A percentile compares a stretch with the other conserved stretches of the same genome.
These are phyloP conservation scores for Bidens hawaiensis DNA, from an alignment of 140 eudicot species.

Conservation along the genomic window DNA sequence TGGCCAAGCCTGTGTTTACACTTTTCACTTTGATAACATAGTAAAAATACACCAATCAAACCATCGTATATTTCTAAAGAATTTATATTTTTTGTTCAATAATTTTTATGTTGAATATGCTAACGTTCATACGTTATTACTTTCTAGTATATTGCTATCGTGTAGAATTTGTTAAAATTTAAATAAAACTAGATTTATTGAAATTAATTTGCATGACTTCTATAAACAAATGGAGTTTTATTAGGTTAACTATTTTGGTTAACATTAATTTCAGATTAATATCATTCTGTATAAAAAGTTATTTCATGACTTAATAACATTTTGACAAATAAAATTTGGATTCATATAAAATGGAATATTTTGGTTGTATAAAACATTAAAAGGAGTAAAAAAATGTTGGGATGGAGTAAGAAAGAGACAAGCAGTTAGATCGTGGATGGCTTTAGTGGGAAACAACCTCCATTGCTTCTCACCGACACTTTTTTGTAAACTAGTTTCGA, in stretches of 20 bases:
- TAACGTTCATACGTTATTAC: too few relatives aligned
- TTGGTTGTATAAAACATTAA: conserved; percentile 13
- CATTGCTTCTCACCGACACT: conserved; percentile 18
- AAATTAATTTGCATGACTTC: too few relatives aligned
- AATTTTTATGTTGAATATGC: too few relatives aligned
- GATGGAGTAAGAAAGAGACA: conserved; percentile 22
- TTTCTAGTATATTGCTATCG: too few relatives aligned
- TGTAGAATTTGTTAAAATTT: too few relatives aligned
- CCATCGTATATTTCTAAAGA: neutral
- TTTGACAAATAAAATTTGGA: neutral
- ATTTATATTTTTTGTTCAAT: too few relatives aligned
- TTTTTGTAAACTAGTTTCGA: conserved; percentile 5
- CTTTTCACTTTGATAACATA: neutral
- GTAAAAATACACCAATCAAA: neutral
- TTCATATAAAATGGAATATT: conserved; percentile 9
- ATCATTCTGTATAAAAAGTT: neutral
- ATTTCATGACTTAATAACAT: neutral
- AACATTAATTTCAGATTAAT: neutral
- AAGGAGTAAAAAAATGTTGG: conserved; percentile 14
- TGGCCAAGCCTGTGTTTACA: neutral
- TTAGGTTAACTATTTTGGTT: too few relatives aligned
- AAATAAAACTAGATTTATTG: too few relatives aligned
- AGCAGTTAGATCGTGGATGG: conserved; percentile 17
- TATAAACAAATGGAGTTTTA: too few relatives aligned
- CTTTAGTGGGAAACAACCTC: conserved; percentile 19